Evolutionary conservation across 2,329 filamentous ascomycete genomes (phyloP), one percentile per base, ranked within the genome.

Genomic region (Sclerotinia trifoliorum): DNA sequence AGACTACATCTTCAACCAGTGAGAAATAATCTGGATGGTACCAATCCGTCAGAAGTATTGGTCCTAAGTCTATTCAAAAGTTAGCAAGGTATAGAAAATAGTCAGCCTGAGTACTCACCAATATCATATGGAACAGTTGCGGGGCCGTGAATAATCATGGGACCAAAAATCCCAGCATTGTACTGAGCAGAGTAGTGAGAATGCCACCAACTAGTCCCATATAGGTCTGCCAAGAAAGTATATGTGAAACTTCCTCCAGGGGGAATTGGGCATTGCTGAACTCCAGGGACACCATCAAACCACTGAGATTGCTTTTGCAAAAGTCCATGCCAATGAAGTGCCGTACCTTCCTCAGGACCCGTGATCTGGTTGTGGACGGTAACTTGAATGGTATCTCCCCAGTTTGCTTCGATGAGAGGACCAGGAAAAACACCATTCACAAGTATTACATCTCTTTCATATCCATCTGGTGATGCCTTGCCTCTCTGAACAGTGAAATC

Each of bases 341-440:
- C 77, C 73, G 71, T 80, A 11, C 77, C 74, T 69, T 79, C 75
- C 48, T 72, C 66, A 26, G 73, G 73, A 39, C 74, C 78, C 15
- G 80, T 84, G 15, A 93, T 85, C 63, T 87, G 84, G 78, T 95
- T 95, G 78, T 86, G 83, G 67, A 94, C 84, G 42, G 87, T 88
- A 51, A 92, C 86, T 66, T 90, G 80, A 63, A 88, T 83, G 2
- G 68, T 74, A 65, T 80, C 78, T 11, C 77, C 78, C 73, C 76
- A 79, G 64, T 79, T 78, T 5, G 78, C 78, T 66, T 79, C 75
- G 68, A 71, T 77, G n/a, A 73, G 49, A n/a, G 77, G 77, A 13
- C 75, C 78, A 1, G 77, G 78, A 55, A 75, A 78, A 55, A 74
- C 71, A 1, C 73, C 75, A 64, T 79, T 78, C 54, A 79, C 73